A percentile compares a stretch with the other conserved stretches of the same genome.
Evolutionary conservation across 768 basidiomycete species (phyloP).

Genomic region (Xanthoconium purpureum): DNA sequence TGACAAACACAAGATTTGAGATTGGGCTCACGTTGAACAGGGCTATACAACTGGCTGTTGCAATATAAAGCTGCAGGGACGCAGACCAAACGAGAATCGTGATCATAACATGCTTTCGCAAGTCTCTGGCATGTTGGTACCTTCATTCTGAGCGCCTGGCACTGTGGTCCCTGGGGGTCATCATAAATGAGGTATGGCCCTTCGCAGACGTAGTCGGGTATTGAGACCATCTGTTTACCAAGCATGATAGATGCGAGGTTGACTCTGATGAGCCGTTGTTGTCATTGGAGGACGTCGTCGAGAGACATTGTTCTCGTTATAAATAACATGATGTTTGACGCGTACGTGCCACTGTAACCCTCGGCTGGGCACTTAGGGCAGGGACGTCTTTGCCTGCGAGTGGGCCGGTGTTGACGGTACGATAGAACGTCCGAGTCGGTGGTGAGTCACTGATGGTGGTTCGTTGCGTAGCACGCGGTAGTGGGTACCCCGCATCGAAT

Average conservation of each 20-base stretch:
- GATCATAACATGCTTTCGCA: constrained; percentile 67
- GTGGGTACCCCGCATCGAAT: constrained; percentile 50
- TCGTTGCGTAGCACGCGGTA: constrained; percentile 60
- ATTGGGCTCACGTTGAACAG: constrained; percentile 56
- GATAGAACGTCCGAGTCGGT: constrained; percentile 50
- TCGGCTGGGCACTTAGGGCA: constrained; percentile 82
- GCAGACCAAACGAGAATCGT: constrained; percentile 58
- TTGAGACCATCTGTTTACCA: constrained; percentile 80
- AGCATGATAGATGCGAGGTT: constrained; percentile 83
- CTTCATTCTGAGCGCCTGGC: constrained; percentile 58
- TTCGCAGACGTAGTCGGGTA: constrained; percentile 82
- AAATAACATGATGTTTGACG: constrained; percentile 86
- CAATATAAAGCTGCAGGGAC: constrained; percentile 79
- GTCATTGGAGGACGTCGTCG: constrained; percentile 34
- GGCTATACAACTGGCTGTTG: constrained; percentile 62
- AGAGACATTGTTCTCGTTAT: constrained; percentile 68
- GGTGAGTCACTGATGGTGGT: constrained; percentile 54
- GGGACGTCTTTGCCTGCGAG: constrained; percentile 87
- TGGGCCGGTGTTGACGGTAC: constrained; percentile 73
- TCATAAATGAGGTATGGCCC: constrained; percentile 81
- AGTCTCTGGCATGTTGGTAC: constrained; percentile 73
- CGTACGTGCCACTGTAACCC: constrained; percentile 76
- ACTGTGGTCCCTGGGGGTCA: constrained; percentile 64
- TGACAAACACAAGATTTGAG: background rate
- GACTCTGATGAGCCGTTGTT: constrained; percentile 53